Base-by-base conservation (phyloP, 1,284 basidiomycete species). In the Boletellus deceptivus region DNA sequence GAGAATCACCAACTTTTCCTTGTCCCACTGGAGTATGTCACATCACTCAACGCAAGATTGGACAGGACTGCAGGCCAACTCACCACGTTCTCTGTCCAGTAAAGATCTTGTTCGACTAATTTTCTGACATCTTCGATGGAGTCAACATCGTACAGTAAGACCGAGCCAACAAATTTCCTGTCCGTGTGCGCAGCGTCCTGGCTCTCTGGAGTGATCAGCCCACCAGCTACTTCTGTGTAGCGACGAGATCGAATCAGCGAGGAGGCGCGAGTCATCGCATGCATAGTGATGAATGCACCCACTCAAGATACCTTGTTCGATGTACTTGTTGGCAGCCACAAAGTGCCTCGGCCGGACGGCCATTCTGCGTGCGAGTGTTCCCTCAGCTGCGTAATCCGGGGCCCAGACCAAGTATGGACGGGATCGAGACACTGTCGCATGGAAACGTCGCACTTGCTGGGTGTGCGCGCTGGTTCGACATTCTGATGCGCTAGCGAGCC, bases 11-110 rank as follows among this genome's bases (percentile, higher is more conserved):
- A 78, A 40, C 53, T 69, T 72, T 46, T 76, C 75, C 43, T 61
- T 69, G 35, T 72, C 62, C 71, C 72, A 73, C 71, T 73, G 43
- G 17, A 37, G 34, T 29, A 33, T 43, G 33, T 35, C 37, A 27
- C 43, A 31, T 35, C 37, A 27, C 43, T 56, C 38, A 40, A 50
- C 6, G 29, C 41, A 45, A 16, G 40, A 46, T 16, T 38, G 34
- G 53, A 44, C 35, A 13, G 8, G 27, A 44, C 27, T 22, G 13
- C 37, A 52, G 22, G 24, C 18, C 49, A 14, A 75, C 79, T 70
- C 56, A 83, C 82, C 41, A 84, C 81, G 37, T 73, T 73, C 52
- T 70, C 69, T 14, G 71, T 79, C 64, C 77, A 82, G 59, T 83
- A 84, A 5, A 81, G 58, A 57, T 84, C 82, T 25, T 59, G 58